These are phyloP conservation scores for Lecanicillium sp. DNA, from an alignment of 2,329 filamentous ascomycete genomes.

Conservation along the genomic window DNA sequence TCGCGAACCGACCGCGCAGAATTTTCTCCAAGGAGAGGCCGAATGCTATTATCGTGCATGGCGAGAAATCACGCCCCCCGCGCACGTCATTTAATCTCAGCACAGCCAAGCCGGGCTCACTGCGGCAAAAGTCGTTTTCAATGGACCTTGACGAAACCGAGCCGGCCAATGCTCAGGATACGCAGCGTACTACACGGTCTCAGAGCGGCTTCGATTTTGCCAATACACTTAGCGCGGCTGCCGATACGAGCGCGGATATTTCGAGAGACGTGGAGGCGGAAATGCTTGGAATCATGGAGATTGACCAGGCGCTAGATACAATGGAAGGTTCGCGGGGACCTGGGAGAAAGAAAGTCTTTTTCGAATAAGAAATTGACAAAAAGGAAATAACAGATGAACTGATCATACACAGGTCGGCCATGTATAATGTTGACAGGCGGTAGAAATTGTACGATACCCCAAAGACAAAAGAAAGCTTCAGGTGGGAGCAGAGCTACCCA, in stretches of 20 bases:
- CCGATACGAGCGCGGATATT: slow-evolving; percentile 42
- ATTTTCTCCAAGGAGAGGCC: slow-evolving; percentile 31
- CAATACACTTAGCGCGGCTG: slow-evolving; percentile 42
- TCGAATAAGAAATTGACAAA: slow-evolving; percentile 25
- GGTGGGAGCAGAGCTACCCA: not conserved
- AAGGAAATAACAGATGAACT: slow-evolving; percentile 16
- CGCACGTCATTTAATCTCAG: slow-evolving; percentile 44
- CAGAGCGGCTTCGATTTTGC: slow-evolving; percentile 40
- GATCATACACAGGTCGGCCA: slow-evolving; percentile 11
- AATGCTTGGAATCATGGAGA: slow-evolving; percentile 58
- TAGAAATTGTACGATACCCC: slow-evolving; percentile 31
- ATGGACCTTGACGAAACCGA: slow-evolving; percentile 18
- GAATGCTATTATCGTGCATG: slow-evolving; percentile 48
- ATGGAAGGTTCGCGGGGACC: slow-evolving; percentile 42
- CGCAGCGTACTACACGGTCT: slow-evolving; percentile 20
- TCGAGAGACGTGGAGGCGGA: slow-evolving; percentile 48
- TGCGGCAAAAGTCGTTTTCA: slow-evolving; percentile 21
- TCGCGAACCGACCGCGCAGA: slow-evolving; percentile 21
- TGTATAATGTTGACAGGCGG: slow-evolving; percentile 12
- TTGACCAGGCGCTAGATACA: slow-evolving; percentile 49
- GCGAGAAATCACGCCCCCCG: slow-evolving; percentile 27
- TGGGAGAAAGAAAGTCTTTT: slow-evolving; percentile 44
- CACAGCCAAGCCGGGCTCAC: slow-evolving; percentile 30
- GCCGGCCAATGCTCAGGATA: slow-evolving; percentile 13
- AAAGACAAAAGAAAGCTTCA: slow-evolving; percentile 10